Evolutionary conservation across 2,329 filamentous ascomycete species (phyloP).

Genomic region (Magnaporthiopsis poae): DNA sequence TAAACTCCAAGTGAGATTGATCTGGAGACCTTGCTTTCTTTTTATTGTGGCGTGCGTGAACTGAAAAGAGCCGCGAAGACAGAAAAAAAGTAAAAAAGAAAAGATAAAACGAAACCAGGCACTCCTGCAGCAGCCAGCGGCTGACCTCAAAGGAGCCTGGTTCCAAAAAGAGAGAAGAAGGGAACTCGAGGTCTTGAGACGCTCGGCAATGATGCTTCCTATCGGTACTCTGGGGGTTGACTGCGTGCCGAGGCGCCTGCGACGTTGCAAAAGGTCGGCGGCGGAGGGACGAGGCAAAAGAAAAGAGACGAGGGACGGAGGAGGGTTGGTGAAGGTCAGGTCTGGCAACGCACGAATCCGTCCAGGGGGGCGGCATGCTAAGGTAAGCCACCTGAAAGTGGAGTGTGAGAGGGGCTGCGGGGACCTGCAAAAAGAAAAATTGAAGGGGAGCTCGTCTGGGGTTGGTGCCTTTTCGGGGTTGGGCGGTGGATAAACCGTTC

Average conservation of each 20-base stretch:
- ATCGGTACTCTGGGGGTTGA: constrained; percentile 3
- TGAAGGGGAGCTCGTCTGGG: not conserved
- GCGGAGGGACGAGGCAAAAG: not conserved
- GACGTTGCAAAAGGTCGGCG: constrained; percentile 1
- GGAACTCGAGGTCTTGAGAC: constrained; percentile 3
- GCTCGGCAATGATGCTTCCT: constrained; percentile 1
- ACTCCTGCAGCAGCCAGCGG: constrained; percentile 71
- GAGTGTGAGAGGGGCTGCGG: not conserved
- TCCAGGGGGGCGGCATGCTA: not conserved
- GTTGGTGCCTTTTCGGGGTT: not conserved
- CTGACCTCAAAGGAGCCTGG: constrained; percentile 65
- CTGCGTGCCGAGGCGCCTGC: constrained; percentile 4
- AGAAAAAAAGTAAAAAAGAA: not conserved
- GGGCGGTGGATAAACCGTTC: not conserved
- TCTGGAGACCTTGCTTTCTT: not conserved
- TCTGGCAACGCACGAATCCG: not conserved
- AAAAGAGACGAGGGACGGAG: constrained; percentile 3
- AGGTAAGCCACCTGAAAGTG: constrained; percentile 3
- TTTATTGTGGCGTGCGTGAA: not conserved
- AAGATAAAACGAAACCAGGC: constrained; percentile 12
- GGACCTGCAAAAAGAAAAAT: not conserved
- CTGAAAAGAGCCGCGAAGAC: not conserved
- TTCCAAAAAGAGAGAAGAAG: constrained; percentile 4
- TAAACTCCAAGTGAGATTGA: not conserved
- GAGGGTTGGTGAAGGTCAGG: not conserved